Percentiles rank a stretch among this genome's conserved stretches.
These are phyloP conservation scores for Naematelia aurantialba DNA, from an alignment of 768 basidiomycete species.

Conservation along the genomic window DNA sequence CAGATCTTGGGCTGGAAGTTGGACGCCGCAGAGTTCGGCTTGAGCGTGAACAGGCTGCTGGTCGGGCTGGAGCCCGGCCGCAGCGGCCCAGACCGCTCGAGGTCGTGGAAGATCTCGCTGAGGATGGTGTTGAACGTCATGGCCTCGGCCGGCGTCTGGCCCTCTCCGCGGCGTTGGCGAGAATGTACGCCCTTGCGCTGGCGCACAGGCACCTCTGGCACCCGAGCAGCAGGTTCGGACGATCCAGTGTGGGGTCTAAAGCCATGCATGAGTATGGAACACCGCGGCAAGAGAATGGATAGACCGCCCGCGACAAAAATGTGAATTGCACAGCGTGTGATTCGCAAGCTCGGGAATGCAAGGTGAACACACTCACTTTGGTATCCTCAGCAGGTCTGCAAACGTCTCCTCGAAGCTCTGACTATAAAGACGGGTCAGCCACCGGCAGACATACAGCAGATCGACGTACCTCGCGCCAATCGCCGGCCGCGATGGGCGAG, in stretches of 20 bases:
- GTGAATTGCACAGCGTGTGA: too few relatives aligned
- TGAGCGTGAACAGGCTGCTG: neutral
- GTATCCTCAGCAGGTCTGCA: neutral
- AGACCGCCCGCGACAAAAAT: too few relatives aligned
- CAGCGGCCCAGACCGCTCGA: slow-evolving; percentile 8
- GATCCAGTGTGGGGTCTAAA: neutral
- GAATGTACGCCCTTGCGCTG: slow-evolving; percentile 17
- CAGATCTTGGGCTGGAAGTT: slow-evolving; percentile 4
- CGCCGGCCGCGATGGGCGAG: too few relatives aligned
- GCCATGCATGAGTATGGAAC: neutral
- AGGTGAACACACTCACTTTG: neutral
- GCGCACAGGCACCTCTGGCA: neutral
- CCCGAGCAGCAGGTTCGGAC: neutral
- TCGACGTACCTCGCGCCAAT: too few relatives aligned
- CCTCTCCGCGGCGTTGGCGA: slow-evolving; percentile 9
- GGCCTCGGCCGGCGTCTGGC: slow-evolving; percentile 26
- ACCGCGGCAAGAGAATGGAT: too few relatives aligned
- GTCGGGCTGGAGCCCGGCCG: neutral
- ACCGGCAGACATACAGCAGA: too few relatives aligned
- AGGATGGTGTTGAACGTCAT: slow-evolving; percentile 25
- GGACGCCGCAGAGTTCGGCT: neutral
- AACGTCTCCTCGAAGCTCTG: neutral
- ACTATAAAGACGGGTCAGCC: too few relatives aligned
- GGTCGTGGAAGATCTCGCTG: slow-evolving; percentile 23
- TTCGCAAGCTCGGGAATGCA: too few relatives aligned